These are phyloP conservation scores for Trichoderma erinaceum DNA, from an alignment of 495 filamentous ascomycete genomes.

Conservation along the genomic window DNA sequence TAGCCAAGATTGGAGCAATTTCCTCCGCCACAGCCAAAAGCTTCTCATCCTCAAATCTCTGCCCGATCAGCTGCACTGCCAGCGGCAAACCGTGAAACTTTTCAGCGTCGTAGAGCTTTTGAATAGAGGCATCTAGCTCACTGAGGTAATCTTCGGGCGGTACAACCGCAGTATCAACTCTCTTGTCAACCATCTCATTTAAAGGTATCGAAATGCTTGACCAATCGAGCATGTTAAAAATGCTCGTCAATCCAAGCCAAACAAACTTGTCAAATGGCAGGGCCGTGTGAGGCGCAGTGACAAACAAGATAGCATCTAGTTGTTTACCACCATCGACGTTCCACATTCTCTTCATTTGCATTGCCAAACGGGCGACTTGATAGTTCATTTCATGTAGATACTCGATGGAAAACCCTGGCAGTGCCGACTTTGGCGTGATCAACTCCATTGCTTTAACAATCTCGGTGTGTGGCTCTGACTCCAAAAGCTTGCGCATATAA, in stretches of 20 bases:
- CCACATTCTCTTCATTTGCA: background rate
- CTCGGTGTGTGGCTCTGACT: background rate
- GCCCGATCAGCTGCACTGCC: background rate
- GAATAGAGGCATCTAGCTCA: background rate
- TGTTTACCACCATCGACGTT: background rate
- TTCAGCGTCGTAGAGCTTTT: background rate
- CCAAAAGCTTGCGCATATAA: background rate
- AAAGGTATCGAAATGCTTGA: background rate
- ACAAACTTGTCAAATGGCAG: background rate
- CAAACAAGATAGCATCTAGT: background rate
- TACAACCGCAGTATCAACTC: background rate
- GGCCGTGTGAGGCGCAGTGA: background rate
- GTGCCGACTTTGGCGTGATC: background rate
- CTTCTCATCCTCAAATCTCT: constrained; percentile 1
- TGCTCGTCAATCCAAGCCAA: background rate
- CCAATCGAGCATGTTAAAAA: background rate
- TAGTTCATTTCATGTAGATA: background rate
- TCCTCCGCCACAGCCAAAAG: background rate
- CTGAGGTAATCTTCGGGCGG: background rate
- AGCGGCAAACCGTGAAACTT: background rate
- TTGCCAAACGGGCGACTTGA: background rate
- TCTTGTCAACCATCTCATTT: background rate
- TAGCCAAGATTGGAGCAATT: background rate
- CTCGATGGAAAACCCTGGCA: background rate
- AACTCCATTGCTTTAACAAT: background rate